Evolutionary conservation across 2,329 filamentous ascomycete species (phyloP).

Genomic region (Didymosphaeria variabile): DNA sequence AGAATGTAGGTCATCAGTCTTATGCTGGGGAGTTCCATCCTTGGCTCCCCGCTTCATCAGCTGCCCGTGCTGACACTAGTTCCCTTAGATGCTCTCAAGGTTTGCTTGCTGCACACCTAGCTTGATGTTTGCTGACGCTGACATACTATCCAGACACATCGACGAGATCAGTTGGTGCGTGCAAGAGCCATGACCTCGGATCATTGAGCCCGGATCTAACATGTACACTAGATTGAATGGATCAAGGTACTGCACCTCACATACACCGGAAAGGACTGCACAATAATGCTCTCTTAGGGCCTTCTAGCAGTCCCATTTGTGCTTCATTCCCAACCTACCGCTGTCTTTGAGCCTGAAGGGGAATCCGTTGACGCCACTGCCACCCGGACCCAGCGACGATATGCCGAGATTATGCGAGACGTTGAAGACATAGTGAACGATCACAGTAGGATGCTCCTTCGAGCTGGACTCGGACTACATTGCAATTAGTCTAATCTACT

Average conservation of each 20-base stretch:
- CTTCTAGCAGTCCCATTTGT: constrained; percentile 95
- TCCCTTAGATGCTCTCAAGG: constrained; percentile 69
- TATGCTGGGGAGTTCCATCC: background rate
- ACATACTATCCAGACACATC: constrained; percentile 74
- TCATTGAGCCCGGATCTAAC: constrained; percentile 23
- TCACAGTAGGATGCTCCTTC: constrained; percentile 69
- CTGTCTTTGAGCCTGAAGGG: constrained; percentile 76
- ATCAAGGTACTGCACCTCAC: constrained; percentile 70
- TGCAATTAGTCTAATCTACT: background rate
- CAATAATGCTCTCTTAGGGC: constrained; percentile 33
- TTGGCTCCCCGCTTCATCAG: background rate
- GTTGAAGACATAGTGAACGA: constrained; percentile 92
- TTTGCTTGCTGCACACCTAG: constrained; percentile 43
- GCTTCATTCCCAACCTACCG: constrained; percentile 92
- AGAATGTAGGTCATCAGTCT: constrained; percentile 45
- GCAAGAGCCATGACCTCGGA: constrained; percentile 21
- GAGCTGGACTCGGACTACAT: background rate
- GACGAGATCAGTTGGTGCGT: constrained; percentile 89
- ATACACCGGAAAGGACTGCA: background rate
- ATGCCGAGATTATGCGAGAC: constrained; percentile 94
- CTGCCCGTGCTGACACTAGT: constrained; percentile 28
- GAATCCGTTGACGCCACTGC: constrained; percentile 75
- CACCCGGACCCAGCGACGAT: constrained; percentile 82
- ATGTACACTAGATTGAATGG: constrained; percentile 74
- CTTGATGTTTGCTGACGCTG: constrained; percentile 32